phyloP scores from a whole-genome alignment of 495 filamentous ascomycete genomes.

The Lophiotrema nucula region DNA sequence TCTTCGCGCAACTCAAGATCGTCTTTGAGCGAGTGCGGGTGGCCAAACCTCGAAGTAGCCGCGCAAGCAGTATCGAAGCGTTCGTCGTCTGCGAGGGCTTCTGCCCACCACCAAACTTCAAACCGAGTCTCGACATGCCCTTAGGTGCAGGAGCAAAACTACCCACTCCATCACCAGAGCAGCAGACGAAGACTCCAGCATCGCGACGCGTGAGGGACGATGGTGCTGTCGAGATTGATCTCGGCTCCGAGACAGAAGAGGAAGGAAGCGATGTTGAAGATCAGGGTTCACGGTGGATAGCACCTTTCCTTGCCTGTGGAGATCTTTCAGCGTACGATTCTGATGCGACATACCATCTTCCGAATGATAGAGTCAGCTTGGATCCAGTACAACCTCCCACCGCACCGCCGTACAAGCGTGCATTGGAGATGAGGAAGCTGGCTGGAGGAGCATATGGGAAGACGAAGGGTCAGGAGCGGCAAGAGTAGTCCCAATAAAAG shows the following conservation, averaged over 20 bases:
- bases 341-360: constrained; percentile 87
- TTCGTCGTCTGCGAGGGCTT: constrained; percentile 96
- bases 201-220: constrained; percentile 36
- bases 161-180: constrained; percentile 14
- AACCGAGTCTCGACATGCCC: constrained; percentile 65
- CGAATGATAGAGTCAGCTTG: constrained; percentile 71
- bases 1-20: constrained; percentile 87
- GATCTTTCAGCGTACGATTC: constrained; percentile 93
- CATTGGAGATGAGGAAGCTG: constrained; percentile 77
- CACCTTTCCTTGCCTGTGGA: constrained; percentile 91
- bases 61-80: constrained; percentile 92
- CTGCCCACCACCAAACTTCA: constrained; percentile 55
- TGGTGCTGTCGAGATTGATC: constrained; percentile 62
- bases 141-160: constrained; percentile 47
- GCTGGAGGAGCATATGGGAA: constrained; percentile 81
- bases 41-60: constrained; percentile 86
- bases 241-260: constrained; percentile 45
- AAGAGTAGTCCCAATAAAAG: too few relatives aligned
- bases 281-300: constrained; percentile 67
- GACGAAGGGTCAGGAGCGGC: constrained; percentile 49
- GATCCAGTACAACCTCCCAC: constrained; percentile 96
- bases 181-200: constrained; percentile 39
- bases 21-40: constrained; percentile 86
- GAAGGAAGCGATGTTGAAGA: constrained; percentile 39
- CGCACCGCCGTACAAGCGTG: constrained; percentile 88